Percentiles rank a stretch among this genome's conserved stretches.
These are phyloP conservation scores for Yueomyces sp. DNA, from an alignment of 805 yeast species.

Conservation along the genomic window DNA sequence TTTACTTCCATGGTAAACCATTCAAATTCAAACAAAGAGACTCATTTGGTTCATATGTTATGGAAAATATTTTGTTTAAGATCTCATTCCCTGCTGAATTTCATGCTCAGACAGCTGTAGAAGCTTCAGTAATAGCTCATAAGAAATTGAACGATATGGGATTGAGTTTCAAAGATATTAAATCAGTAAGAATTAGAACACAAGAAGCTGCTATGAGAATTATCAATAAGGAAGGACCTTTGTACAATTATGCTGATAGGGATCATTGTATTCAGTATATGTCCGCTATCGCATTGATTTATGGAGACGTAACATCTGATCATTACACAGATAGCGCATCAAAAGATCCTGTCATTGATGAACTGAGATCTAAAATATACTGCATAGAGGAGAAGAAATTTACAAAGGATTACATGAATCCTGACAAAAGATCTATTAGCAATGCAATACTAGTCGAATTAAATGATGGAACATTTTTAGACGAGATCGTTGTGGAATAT, in stretches of 20 bases:
- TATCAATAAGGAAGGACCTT: conserved; percentile 46
- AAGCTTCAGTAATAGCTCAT: conserved; percentile 38
- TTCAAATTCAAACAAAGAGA: conserved; percentile 36
- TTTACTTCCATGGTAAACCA: conserved; percentile 38
- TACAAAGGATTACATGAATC: conserved; percentile 41
- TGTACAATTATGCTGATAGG: conserved; percentile 50
- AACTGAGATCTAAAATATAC: conserved; percentile 38
- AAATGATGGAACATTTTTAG: conserved; percentile 39
- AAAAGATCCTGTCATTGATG: conserved; percentile 37
- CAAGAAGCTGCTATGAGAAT: conserved; percentile 51
- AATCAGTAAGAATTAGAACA: conserved; percentile 36
- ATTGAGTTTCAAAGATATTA: conserved; percentile 36
- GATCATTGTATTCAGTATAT: conserved; percentile 55
- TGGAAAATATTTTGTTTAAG: conserved; percentile 50
- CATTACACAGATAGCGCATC: conserved; percentile 42
- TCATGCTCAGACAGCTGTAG: conserved; percentile 54
- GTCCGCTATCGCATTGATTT: conserved; percentile 43
- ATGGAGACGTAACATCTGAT: conserved; percentile 44
- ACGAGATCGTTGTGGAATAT: conserved; percentile 39
- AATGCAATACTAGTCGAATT: conserved; percentile 38
- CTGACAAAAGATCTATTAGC: conserved; percentile 44
- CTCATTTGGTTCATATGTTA: conserved; percentile 41
- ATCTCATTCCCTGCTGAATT: conserved; percentile 55
- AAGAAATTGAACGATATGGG: conserved; percentile 26
- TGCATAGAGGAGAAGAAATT: conserved; percentile 38